A percentile compares a stretch with the other conserved stretches of the same genome.
Conservation (phyloP, 1,139 yeast species). For the Pichia sp. region DNA sequence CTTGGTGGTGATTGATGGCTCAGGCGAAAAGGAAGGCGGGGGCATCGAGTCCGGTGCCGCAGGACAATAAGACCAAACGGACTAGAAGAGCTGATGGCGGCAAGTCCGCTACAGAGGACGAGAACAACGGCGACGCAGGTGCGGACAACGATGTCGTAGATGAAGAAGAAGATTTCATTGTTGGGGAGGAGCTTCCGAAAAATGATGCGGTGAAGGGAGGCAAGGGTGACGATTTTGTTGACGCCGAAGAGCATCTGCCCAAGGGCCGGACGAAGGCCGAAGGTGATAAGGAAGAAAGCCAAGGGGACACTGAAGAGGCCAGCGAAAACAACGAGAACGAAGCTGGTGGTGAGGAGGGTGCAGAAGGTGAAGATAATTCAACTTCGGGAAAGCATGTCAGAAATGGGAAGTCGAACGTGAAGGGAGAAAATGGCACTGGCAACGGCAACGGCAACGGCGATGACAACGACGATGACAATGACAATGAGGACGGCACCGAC, state of each 20-base stretch:
- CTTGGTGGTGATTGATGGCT: background rate
- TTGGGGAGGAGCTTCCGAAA: background rate
- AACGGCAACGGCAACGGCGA: conserved; percentile 11
- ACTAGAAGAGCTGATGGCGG: background rate
- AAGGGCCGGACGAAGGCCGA: background rate
- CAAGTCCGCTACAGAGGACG: background rate
- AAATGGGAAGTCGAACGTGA: background rate
- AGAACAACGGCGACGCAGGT: background rate
- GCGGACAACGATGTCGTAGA: background rate
- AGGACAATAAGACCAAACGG: background rate
- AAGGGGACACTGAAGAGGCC: background rate
- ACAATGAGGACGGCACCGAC: background rate
- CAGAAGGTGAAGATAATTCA: too few species aligned
- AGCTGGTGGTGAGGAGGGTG: background rate
- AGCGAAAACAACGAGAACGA: conserved; percentile 9
- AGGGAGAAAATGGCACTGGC: conserved; percentile 2
- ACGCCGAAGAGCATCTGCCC: conserved; percentile 1
- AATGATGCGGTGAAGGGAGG: background rate
- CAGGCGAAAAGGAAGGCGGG: conserved; percentile 3
- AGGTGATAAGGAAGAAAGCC: background rate
- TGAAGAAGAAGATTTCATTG: background rate
- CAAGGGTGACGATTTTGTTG: conserved; percentile 1
- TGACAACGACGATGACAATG: conserved; percentile 28
- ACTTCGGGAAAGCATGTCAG: too few species aligned
- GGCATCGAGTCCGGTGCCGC: background rate